Conservation (phyloP, 768 basidiomycete species). For the Agaricus blazei region DNA sequence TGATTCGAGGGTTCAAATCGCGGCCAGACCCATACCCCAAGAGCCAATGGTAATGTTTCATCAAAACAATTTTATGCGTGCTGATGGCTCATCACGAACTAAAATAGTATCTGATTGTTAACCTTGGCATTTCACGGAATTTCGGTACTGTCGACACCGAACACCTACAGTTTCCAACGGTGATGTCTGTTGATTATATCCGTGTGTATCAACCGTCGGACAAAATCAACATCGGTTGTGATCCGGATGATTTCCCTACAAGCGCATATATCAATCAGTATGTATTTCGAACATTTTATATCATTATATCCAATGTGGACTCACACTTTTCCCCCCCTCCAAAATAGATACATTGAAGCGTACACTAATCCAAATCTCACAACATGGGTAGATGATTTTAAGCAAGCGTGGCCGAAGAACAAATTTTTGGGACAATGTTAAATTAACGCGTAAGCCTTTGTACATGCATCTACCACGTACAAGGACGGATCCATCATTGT, state of each 20-base stretch:
- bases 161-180: slow-evolving; percentile 66
- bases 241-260: slow-evolving; percentile 77
- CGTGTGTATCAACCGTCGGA: slow-evolving; percentile 82
- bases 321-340: neutral
- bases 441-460: neutral
- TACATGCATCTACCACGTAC: neutral
- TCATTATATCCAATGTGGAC: neutral
- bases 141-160: slow-evolving; percentile 69
- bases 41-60: slow-evolving; percentile 67
- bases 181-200: slow-evolving; percentile 81
- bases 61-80: neutral
- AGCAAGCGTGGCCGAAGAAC: slow-evolving; percentile 68
- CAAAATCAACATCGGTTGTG: slow-evolving; percentile 77
- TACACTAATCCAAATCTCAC: slow-evolving; percentile 81
- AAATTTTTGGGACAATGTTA: slow-evolving; percentile 55
- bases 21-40: slow-evolving; percentile 65
- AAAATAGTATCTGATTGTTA: slow-evolving; percentile 72
- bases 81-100: neutral
- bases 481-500: neutral
- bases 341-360: slow-evolving; percentile 51
- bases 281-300: slow-evolving; percentile 16
- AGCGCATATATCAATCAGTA: slow-evolving; percentile 72
- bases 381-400: slow-evolving; percentile 63
- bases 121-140: slow-evolving; percentile 80
- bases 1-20: slow-evolving; percentile 51